Conservation (phyloP, 495 filamentous ascomycete species). For the Parmelia sp. region DNA sequence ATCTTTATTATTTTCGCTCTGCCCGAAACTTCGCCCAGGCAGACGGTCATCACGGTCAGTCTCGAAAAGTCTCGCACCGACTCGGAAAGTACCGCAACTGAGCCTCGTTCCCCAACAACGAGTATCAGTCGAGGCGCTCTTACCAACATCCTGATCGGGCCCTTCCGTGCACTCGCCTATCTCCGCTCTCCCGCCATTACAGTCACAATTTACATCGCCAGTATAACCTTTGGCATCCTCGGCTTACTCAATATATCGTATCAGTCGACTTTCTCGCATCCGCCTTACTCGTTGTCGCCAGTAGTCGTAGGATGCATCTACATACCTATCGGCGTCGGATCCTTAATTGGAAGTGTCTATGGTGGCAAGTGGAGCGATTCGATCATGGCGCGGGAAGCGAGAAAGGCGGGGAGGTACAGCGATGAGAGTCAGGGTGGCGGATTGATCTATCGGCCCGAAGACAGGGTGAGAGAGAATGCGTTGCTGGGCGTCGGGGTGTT, state of each 20-base stretch:
- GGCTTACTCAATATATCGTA: slow-evolving; percentile 85
- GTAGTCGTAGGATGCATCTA: not conserved
- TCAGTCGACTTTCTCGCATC: slow-evolving; percentile 57
- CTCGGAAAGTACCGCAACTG: slow-evolving; percentile 58
- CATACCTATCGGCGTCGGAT: slow-evolving; percentile 58
- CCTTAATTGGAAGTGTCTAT: slow-evolving; percentile 61
- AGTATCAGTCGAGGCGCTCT: slow-evolving; percentile 44
- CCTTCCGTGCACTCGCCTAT: slow-evolving; percentile 66
- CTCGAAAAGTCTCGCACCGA: slow-evolving; percentile 34
- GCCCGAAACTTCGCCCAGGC: slow-evolving; percentile 43
- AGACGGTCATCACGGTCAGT: slow-evolving; percentile 22
- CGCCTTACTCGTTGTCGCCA: slow-evolving; percentile 52
- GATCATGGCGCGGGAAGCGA: slow-evolving; percentile 90
- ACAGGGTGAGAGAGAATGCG: no score
- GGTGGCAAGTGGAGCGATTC: slow-evolving; percentile 83
- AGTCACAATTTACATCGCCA: slow-evolving; percentile 73
- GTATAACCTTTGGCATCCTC: slow-evolving; percentile 71
- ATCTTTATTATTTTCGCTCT: slow-evolving; percentile 58
- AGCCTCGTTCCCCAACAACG: no score
- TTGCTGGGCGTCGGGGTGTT: no score
- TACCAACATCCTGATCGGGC: slow-evolving; percentile 69
- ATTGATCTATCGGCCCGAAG: no score
- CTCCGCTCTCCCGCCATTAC: slow-evolving; percentile 73
- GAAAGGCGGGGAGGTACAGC: no score
- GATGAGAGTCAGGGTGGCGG: no score